Conservation (phyloP, 225 moss, liverwort and hornwort species). For the Straminergon stramineum region DNA sequence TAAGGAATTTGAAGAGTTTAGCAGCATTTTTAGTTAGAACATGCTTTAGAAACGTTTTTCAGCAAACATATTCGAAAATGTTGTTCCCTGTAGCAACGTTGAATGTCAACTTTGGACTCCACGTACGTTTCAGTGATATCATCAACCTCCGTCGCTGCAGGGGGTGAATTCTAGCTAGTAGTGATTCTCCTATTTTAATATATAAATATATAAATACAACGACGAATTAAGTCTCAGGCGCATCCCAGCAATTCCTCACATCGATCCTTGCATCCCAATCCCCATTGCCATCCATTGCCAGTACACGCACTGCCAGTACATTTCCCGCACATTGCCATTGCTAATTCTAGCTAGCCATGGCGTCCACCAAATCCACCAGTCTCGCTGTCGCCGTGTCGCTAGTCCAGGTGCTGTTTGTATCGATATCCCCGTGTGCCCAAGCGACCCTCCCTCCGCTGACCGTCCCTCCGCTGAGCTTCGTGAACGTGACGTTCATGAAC, state of each 20-base stretch:
- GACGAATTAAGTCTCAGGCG: neutral
- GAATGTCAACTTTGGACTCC: neutral
- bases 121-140: neutral
- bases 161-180: too few species aligned
- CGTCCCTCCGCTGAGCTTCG: neutral
- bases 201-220: neutral
- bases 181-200: neutral
- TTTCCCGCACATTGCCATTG: neutral
- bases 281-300: neutral
- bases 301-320: neutral
- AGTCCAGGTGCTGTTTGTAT: neutral
- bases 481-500: neutral
- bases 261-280: neutral
- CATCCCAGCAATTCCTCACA: neutral
- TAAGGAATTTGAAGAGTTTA: neutral
- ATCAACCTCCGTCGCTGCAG: neutral
- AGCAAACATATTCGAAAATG: neutral
- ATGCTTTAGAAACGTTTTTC: neutral
- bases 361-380: neutral
- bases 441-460: neutral
- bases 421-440: neutral
- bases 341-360: neutral
- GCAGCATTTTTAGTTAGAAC: neutral
- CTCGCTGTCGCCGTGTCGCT: neutral
- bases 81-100: neutral